Evolutionary conservation across 1,284 basidiomycete species (phyloP).

Genomic region (Hypsizygus ulmarius): DNA sequence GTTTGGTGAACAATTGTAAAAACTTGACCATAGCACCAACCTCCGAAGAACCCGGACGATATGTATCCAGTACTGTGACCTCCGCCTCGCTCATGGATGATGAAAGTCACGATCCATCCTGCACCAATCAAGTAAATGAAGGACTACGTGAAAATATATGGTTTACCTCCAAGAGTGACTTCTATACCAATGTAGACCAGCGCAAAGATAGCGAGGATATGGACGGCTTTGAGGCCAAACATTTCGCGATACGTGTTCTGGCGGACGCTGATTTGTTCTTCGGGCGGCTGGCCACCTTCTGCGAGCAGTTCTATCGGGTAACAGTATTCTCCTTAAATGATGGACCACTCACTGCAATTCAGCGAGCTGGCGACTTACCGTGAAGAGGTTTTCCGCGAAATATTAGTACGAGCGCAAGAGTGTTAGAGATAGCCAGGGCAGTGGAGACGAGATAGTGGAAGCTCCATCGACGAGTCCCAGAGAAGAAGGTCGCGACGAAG

Average conservation of each 20-base stretch:
- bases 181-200: constrained; percentile 67
- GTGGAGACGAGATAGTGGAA: constrained; percentile 65
- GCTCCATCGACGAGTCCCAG: constrained; percentile 50
- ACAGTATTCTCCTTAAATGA: neutral
- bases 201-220: constrained; percentile 56
- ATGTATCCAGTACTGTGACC: constrained; percentile 37
- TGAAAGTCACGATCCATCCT: constrained; percentile 52
- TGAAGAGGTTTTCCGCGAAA: constrained; percentile 52
- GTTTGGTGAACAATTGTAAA: neutral
- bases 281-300: constrained; percentile 37
- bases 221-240: constrained; percentile 46
- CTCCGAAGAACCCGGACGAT: constrained; percentile 41
- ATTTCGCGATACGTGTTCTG: constrained; percentile 54
- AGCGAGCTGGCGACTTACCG: constrained; percentile 32
- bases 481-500: constrained; percentile 67
- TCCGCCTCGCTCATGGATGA: constrained; percentile 36
- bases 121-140: neutral
- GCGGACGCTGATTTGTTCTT: constrained; percentile 29
- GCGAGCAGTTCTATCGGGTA: constrained; percentile 33
- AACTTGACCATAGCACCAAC: constrained; percentile 19
- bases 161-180: constrained; percentile 58
- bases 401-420: constrained; percentile 39
- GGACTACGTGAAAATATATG: neutral
- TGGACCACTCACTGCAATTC: neutral
- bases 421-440: constrained; percentile 48